Evolutionary conservation across 2,329 filamentous ascomycete species (phyloP).

Genomic region (Karstenula rhodostoma): DNA sequence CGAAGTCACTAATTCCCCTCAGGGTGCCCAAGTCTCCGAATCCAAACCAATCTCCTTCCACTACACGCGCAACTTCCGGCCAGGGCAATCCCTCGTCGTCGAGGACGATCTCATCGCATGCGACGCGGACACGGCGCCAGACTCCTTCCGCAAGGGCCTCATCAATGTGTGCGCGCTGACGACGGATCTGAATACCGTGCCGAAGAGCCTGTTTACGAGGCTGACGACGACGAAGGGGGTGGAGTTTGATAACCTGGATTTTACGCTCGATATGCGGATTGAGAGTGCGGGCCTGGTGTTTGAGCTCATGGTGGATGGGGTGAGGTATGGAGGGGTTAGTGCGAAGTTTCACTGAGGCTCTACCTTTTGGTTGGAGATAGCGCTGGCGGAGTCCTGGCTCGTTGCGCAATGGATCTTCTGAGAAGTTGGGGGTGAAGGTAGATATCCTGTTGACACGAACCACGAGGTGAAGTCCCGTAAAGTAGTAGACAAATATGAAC

Average conservation of each 20-base stretch:
- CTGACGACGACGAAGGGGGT: slow-evolving; percentile 80
- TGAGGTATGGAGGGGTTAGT: slow-evolving; percentile 78
- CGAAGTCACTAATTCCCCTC: slow-evolving; percentile 17
- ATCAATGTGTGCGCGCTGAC: slow-evolving; percentile 80
- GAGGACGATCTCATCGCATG: slow-evolving; percentile 83
- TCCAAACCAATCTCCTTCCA: slow-evolving; percentile 79
- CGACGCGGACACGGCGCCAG: slow-evolving; percentile 72
- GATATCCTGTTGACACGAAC: not conserved
- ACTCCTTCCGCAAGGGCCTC: slow-evolving; percentile 58
- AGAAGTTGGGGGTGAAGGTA: too few species aligned
- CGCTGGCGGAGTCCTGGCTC: not conserved
- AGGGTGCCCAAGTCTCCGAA: slow-evolving; percentile 80
- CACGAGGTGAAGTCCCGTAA: too few species aligned
- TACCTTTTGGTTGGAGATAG: not conserved
- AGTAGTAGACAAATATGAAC: too few species aligned
- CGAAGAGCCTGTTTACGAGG: slow-evolving; percentile 74
- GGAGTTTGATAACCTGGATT: slow-evolving; percentile 83
- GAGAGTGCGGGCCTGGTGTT: slow-evolving; percentile 79
- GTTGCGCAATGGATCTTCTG: too few species aligned
- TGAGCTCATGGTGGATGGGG: slow-evolving; percentile 80
- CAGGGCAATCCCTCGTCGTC: slow-evolving; percentile 77
- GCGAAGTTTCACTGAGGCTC: slow-evolving; percentile 74
- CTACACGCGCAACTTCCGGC: slow-evolving; percentile 85
- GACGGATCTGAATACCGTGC: slow-evolving; percentile 80
- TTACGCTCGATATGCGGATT: slow-evolving; percentile 83